Percentiles rank a stretch among this genome's conserved stretches.
phyloP scores from a whole-genome alignment of 257 asterid genomes.

The Primulina tabacum region DNA sequence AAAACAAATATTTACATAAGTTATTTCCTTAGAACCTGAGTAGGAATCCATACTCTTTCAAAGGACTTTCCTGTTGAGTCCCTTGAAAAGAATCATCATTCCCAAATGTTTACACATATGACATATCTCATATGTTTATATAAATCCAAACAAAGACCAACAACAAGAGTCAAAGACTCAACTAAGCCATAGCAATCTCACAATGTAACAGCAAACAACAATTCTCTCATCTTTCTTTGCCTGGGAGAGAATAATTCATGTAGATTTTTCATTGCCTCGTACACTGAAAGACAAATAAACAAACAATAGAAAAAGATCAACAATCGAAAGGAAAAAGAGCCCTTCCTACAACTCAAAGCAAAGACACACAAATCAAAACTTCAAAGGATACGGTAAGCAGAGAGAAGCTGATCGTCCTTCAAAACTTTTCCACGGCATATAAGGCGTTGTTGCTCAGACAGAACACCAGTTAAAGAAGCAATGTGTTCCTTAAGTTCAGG shows the following conservation, averaged over 20 bases:
- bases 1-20: neutral
- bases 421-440: conserved; percentile 97
- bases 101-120: neutral
- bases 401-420: conserved; percentile 93
- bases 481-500: conserved; percentile 85
- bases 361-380: conserved; percentile 18
- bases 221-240: neutral
- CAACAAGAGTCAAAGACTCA: neutral
- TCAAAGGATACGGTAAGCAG: conserved; percentile 97
- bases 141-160: too few species aligned
- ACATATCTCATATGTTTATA: too few species aligned
- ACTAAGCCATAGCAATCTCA: neutral
- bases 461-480: conserved; percentile 85
- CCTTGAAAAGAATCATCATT: neutral
- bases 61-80: neutral
- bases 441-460: conserved; percentile 93
- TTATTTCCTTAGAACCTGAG: neutral
- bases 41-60: neutral
- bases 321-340: conserved; percentile 16
- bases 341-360: conserved; percentile 13
- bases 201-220: neutral
- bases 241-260: neutral
- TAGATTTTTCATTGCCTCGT: neutral
- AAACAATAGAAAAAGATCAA: neutral
- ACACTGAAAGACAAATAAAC: neutral